Evolutionary conservation across 2,329 filamentous ascomycete genomes (phyloP), one percentile per base, ranked within the genome.

Genomic region (Tolypocladium tropicale): DNA sequence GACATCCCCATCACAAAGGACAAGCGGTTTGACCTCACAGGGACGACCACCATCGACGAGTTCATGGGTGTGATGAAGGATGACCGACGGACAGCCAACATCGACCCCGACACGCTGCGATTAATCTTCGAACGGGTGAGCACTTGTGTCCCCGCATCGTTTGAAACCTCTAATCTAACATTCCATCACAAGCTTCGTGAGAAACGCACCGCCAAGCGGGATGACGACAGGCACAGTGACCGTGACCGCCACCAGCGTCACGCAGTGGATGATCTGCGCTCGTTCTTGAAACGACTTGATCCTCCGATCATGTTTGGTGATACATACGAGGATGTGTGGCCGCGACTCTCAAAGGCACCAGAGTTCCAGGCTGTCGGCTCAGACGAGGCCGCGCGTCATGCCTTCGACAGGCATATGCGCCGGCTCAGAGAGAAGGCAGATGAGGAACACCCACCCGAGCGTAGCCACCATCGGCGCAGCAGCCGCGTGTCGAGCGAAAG

Each of bases 371-470:
- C 87, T 54, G 81, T 97, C 52, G 79, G 85, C 61, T 86, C 88
- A 48, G 94, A 99, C 61, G 90, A 96, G 54, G 79, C 88, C 59
- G 88, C 92, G 57, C 84, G 86, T 59, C 80, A 82, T 62, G 93
- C 90, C 16, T 97, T 96, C 73, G 92, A 96, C 57, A 97, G 95
- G 74, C 84, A 91, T 65, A 85, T 96, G 63, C 88, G 89, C 59
- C 89, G 94, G 53, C 77, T 96, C n/a, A 89, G 86, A 68, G 93
- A 97, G 64, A 92, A 92, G 68, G 89, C 95, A 62, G 89, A 95
- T 55, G 90, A 95, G 56, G 90, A 95, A 61, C 76, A 76, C 34
- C 91, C 96, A 58, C n/a, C 18, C 82, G 82, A 56, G 78, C 46
- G 46, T 21, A 21, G 18, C 18, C 46, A 80, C 59, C 74, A 77